Conservation (phyloP, 495 filamentous ascomycete species). For the Peziza echinospora region DNA sequence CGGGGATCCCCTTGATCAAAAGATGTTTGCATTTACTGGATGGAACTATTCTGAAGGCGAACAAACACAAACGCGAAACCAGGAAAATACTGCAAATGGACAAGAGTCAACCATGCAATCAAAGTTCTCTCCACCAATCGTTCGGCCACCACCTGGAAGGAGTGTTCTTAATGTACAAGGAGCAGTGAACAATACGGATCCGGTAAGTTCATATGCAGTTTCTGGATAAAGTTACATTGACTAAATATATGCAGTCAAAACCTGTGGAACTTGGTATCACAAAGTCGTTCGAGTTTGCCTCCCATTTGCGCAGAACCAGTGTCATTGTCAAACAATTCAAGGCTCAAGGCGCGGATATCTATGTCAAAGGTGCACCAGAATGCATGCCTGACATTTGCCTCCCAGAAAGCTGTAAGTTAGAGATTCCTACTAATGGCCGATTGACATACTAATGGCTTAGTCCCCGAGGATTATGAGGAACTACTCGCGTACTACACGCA, state of each 20-base stretch:
- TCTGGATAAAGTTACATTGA: too few relatives aligned
- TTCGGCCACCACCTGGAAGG: slow-evolving; percentile 39
- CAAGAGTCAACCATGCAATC: slow-evolving; percentile 4
- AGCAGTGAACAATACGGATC: slow-evolving; percentile 14
- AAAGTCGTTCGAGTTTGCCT: slow-evolving; percentile 88
- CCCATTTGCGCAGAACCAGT: slow-evolving; percentile 79
- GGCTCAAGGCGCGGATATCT: slow-evolving; percentile 54
- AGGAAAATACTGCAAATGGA: slow-evolving; percentile 27
- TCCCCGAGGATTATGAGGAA: slow-evolving; percentile 79
- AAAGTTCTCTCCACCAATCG: slow-evolving; percentile 49
- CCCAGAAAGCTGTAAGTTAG: too few relatives aligned
- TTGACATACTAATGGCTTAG: slow-evolving; percentile 27
- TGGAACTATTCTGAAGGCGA: slow-evolving; percentile 85
- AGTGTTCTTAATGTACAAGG: slow-evolving; percentile 17
- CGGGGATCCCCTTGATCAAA: slow-evolving; percentile 86
- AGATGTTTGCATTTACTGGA: slow-evolving; percentile 96
- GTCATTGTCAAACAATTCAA: slow-evolving; percentile 78
- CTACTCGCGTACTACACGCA: slow-evolving; percentile 76
- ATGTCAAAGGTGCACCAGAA: slow-evolving; percentile 93
- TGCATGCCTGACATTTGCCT: slow-evolving; percentile 84
- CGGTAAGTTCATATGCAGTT: background rate
- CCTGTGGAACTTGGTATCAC: slow-evolving; percentile 49
- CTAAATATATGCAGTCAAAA: background rate
- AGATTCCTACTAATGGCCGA: too few relatives aligned
- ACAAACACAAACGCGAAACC: slow-evolving; percentile 30